Conservation (phyloP, 2,329 filamentous ascomycete species). For the Verticillium nonalfalfae region DNA sequence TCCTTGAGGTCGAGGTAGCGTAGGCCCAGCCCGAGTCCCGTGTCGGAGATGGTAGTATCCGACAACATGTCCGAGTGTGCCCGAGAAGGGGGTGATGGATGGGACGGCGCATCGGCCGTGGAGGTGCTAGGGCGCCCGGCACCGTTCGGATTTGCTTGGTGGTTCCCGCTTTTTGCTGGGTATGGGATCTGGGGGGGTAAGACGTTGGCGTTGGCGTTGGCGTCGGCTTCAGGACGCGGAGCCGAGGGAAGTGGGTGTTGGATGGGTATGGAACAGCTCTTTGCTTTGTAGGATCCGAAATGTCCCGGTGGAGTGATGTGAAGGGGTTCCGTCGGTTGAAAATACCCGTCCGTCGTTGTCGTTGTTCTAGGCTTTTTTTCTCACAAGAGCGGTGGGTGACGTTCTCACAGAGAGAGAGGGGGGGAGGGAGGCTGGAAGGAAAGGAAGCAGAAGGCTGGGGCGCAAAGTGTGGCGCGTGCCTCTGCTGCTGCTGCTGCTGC, state of each 20-base stretch:
- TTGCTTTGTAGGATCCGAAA: background rate
- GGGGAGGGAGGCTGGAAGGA: background rate
- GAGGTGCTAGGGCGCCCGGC: background rate
- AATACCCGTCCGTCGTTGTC: background rate
- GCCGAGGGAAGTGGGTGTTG: background rate
- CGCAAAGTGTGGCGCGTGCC: background rate
- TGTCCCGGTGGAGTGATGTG: background rate
- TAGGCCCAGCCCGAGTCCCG: background rate
- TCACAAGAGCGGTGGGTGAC: background rate
- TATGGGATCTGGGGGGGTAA: background rate
- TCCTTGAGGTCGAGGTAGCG: background rate
- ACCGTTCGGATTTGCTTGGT: background rate
- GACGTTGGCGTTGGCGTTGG: background rate
- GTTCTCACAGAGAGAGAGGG: background rate
- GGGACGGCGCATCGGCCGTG: background rate
- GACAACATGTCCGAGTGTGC: conserved; percentile 1
- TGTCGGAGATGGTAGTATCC: background rate
- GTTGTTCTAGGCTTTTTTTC: background rate
- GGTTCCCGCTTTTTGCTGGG: background rate
- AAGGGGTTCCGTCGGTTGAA: background rate
- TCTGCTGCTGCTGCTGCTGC: too few relatives aligned
- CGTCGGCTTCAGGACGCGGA: background rate
- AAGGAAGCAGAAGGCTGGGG: background rate
- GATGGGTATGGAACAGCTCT: background rate
- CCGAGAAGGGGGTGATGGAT: background rate